Evolutionary conservation across 805 yeast genomes (phyloP), one percentile per base, ranked within the genome.

Genomic region (Saturnispora silvae): DNA sequence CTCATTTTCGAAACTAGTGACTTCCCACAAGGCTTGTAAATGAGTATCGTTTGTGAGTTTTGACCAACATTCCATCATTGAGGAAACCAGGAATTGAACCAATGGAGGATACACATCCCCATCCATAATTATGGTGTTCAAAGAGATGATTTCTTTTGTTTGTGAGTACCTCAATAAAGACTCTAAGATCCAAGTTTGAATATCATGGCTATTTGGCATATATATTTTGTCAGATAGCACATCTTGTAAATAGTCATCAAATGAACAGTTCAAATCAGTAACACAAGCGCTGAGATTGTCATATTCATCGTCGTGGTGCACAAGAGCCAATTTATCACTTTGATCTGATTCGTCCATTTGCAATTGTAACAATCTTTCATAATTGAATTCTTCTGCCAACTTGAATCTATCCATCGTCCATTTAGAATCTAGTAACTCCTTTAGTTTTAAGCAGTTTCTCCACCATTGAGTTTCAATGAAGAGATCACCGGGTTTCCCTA

Each of bases 391-490:
- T 8, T 8, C 11, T 23, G 25, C 8, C 10, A 11, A 11, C 8
- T 23, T 23, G 25, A n/a, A n/a, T n/a, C n/a, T n/a, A n/a, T n/a
- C 19, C 14, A 33, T 20, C 6, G n/a, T 13, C 36, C 40, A 40
- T 16, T 22, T 19, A 5, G 5, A 8, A 20, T 31, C 35, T n/a
- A 37, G 18, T 5, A 22, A 37, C 1, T 28, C 17, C 30, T 63
- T 47, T 16, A 43, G 38, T 6, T 43, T 28, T 25, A 64, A 23
- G 0, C 59, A 50, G 5, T 33, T 37, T 20, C 42, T 42, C 70
- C 71, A 66, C 53, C 64, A 63, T 7, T 47, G 42, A 7, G 64
- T 32, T 37, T 67, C 68, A 11, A 33, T 3, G 37, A 35, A 4
- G 31, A 43, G 8, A 32, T 65, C 23, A 11, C 51, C 51, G 4